These are phyloP conservation scores for Beta vulgaris DNA, from an alignment of 148 eudicot species.

Conservation along the genomic window DNA sequence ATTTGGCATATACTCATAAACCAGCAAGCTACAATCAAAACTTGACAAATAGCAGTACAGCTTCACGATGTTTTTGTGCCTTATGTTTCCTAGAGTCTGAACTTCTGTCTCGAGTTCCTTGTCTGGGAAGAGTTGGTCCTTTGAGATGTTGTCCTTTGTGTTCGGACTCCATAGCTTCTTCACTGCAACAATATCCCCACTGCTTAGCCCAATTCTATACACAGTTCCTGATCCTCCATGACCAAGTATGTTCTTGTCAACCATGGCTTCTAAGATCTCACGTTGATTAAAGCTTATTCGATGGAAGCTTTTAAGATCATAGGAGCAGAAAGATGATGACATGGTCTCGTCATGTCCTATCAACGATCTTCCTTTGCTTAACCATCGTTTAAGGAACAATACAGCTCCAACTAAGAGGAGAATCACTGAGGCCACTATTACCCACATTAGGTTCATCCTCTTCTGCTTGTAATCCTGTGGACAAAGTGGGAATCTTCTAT, in stretches of 20 bases:
- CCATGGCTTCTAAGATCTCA: slow-evolving; percentile 70
- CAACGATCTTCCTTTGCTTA: slow-evolving; percentile 39
- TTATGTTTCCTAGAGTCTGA: slow-evolving; percentile 77
- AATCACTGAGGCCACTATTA: slow-evolving; percentile 49
- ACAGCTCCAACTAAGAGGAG: slow-evolving; percentile 49
- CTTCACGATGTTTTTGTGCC: slow-evolving; percentile 96
- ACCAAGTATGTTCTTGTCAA: slow-evolving; percentile 81
- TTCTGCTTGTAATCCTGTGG: slow-evolving; percentile 36
- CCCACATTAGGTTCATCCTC: slow-evolving; percentile 56
- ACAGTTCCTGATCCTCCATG: slow-evolving; percentile 94
- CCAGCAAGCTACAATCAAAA: slow-evolving; percentile 63
- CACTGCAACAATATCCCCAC: slow-evolving; percentile 70
- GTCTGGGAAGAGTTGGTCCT: slow-evolving; percentile 46
- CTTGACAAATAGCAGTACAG: slow-evolving; percentile 74
- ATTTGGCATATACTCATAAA: slow-evolving; percentile 92
- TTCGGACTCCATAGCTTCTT: slow-evolving; percentile 79
- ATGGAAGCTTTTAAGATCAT: slow-evolving; percentile 82
- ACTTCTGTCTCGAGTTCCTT: slow-evolving; percentile 86
- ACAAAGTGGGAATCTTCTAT: slow-evolving; percentile 52
- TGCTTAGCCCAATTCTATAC: slow-evolving; percentile 65
- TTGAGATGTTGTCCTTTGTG: slow-evolving; percentile 48
- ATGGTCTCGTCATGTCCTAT: slow-evolving; percentile 54
- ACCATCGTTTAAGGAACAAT: slow-evolving; percentile 46
- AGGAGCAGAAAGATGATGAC: slow-evolving; percentile 64
- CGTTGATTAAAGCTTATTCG: slow-evolving; percentile 63